Evolutionary conservation across 2,329 filamentous ascomycete species (phyloP), one percentile per base, ranked within the genome.

Genomic region (Lachnellula subtilissima): DNA sequence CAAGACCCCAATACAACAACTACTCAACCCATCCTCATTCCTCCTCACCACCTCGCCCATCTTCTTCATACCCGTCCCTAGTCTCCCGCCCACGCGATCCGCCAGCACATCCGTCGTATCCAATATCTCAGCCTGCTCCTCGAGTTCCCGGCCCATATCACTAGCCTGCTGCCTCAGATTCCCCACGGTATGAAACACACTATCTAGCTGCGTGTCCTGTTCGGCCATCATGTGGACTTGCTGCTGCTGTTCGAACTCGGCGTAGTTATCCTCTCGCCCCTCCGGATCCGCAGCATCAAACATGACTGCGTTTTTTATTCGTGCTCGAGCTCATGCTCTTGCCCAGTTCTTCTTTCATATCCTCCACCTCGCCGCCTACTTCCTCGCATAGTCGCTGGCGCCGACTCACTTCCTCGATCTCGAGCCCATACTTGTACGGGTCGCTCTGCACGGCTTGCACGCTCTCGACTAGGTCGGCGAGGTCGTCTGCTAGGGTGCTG

Each of bases 141-240:
- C 95, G 47, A 99, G 78, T 76, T 99, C 94, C 55, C 93, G 80
- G 1, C 94, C 93, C 93, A 99, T 99, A 65, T 91, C 89, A 73
- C 95, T 87, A 1, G 94, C 95, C 78, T 97, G 94, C 69, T 88
- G 81, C 54, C 93, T 80, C 69, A 99, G 74, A 70, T 91, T 97
- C 2, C 92, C 93, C 23, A 99, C 94, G 1, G 93, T 97, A 63
- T 86, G 84, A 70, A 95, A 96, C 48, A 99, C 93, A 15, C 89
- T 89, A 70, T 97, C 93, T 1, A 99, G 80, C 66, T 94, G 88
- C 74, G 92, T 81, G 70, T 99, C 94, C 77, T 99, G 94, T 73
- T 97, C 91, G 63, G 87, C 84, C 88, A 99, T 92, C 74, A 99
- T 88, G 74, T 92, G 83, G 69, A 88, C 71, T 76, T 99, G 95